phyloP scores from a whole-genome alignment of 164 flowering plant species.

The Kalanchoe fedtschenkoi region DNA sequence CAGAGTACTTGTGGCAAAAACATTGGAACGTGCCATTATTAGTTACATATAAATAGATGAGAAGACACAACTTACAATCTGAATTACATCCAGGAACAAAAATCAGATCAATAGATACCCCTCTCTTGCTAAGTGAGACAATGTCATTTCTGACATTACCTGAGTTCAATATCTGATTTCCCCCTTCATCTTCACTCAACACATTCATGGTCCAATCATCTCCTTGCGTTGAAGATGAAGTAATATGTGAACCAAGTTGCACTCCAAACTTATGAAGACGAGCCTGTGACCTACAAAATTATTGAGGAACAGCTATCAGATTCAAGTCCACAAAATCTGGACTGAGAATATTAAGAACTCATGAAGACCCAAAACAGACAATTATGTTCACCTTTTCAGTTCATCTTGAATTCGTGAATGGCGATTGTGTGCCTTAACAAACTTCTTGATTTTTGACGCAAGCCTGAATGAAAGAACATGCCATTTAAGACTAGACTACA shows the following conservation, averaged over 20 bases:
- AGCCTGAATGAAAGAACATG: neutral
- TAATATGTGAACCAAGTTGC: slow-evolving; percentile 1
- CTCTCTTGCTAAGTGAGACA: slow-evolving; percentile 7
- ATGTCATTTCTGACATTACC: slow-evolving; percentile 1
- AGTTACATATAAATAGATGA: neutral
- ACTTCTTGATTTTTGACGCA: slow-evolving; percentile 1
- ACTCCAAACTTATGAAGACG: slow-evolving; percentile 4
- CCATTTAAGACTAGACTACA: neutral
- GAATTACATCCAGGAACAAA: neutral
- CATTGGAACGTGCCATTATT: too few species aligned
- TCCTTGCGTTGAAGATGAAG: slow-evolving; percentile 1
- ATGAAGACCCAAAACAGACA: neutral
- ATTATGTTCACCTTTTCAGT: neutral
- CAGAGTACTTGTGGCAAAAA: too few species aligned
- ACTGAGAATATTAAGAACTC: neutral
- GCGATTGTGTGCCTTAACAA: slow-evolving; percentile 3
- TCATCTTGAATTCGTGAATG: slow-evolving; percentile 6
- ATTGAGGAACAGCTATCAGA: neutral
- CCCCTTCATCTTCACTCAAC: slow-evolving; percentile 6
- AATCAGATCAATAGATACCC: slow-evolving; percentile 6
- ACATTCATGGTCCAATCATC: neutral
- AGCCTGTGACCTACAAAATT: slow-evolving; percentile 3
- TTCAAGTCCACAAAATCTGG: neutral
- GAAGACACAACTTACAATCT: slow-evolving; percentile 1
- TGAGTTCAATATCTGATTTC: slow-evolving; percentile 1